Conservation (phyloP, 1,284 basidiomycete genomes). For the Taiwanofungus camphoratus region DNA sequence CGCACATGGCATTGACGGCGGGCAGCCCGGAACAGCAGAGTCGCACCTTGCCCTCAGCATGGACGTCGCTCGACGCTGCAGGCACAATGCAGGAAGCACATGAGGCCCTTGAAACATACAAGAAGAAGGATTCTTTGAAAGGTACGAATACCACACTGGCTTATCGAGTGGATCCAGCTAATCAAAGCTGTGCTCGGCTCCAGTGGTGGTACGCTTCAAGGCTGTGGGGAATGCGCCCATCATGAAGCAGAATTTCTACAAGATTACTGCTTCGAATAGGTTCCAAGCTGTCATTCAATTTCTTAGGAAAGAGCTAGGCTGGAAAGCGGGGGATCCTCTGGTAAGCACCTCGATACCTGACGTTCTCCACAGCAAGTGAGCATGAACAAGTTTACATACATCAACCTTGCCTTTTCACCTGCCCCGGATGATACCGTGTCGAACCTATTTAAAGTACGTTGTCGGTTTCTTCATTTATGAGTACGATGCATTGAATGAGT, state of each 20-base stretch:
- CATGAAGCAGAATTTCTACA: conserved; percentile 98
- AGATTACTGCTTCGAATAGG: conserved; percentile 90
- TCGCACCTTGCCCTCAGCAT: conserved; percentile 37
- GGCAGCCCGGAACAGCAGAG: conserved; percentile 38
- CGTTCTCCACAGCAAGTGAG: conserved; percentile 1
- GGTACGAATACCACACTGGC: conserved; percentile 37
- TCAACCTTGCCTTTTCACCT: conserved; percentile 95
- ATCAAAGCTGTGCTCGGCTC: background rate
- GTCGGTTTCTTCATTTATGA: background rate
- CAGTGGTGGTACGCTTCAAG: conserved; percentile 97
- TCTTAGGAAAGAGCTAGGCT: conserved; percentile 83
- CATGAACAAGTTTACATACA: conserved; percentile 82
- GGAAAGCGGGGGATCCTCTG: conserved; percentile 84
- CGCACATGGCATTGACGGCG: conserved; percentile 15
- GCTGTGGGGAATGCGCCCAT: conserved; percentile 98
- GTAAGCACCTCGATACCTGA: conserved; percentile 43
- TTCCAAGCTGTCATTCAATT: conserved; percentile 97
- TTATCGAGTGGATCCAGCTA: background rate
- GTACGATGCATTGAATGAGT: background rate
- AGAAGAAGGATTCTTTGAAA: conserved; percentile 79
- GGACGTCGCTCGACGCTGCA: conserved; percentile 38
- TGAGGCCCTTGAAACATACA: conserved; percentile 76
- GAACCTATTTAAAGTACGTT: conserved; percentile 75
- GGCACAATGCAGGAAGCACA: conserved; percentile 49
- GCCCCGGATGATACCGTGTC: conserved; percentile 91